phyloP scores from a whole-genome alignment of 305 asterid species.

The Fraxinus latifolia region DNA sequence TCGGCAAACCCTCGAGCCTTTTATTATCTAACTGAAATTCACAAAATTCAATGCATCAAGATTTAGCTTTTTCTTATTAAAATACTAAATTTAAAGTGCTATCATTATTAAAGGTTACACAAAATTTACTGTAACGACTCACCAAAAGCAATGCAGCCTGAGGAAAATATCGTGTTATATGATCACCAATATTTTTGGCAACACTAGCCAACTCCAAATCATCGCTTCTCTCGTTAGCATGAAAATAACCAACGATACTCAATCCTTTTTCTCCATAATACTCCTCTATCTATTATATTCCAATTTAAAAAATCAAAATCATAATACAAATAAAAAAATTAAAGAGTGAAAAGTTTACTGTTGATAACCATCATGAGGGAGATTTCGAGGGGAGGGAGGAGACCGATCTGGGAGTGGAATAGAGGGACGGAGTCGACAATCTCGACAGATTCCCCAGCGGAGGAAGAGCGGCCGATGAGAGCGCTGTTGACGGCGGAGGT shows the following conservation, averaged over 20 bases:
- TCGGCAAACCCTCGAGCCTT: slow-evolving; percentile 61
- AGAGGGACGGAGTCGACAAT: slow-evolving; percentile 50
- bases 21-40: slow-evolving; percentile 68
- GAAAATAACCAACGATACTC: slow-evolving; percentile 48
- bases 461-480: slow-evolving; percentile 71
- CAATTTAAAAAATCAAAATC: background rate
- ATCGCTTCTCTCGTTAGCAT: slow-evolving; percentile 68
- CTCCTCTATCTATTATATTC: slow-evolving; percentile 37
- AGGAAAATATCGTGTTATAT: slow-evolving; percentile 70
- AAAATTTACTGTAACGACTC: slow-evolving; percentile 8
- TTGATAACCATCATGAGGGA: slow-evolving; percentile 67
- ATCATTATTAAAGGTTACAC: background rate
- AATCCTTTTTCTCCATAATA: slow-evolving; percentile 45
- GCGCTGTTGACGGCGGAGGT: slow-evolving; percentile 81
- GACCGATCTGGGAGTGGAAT: slow-evolving; percentile 83
- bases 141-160: slow-evolving; percentile 90
- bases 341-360: background rate
- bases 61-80: background rate
- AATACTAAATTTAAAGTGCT: background rate
- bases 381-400: slow-evolving; percentile 81
- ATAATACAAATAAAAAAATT: background rate
- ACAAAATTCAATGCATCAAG: slow-evolving; percentile 22
- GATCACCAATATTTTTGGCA: slow-evolving; percentile 89
- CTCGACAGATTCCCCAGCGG: slow-evolving; percentile 23
- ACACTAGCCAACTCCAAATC: slow-evolving; percentile 71